phyloP scores from a whole-genome alignment of 768 basidiomycete species.

The Trametes villosa region DNA sequence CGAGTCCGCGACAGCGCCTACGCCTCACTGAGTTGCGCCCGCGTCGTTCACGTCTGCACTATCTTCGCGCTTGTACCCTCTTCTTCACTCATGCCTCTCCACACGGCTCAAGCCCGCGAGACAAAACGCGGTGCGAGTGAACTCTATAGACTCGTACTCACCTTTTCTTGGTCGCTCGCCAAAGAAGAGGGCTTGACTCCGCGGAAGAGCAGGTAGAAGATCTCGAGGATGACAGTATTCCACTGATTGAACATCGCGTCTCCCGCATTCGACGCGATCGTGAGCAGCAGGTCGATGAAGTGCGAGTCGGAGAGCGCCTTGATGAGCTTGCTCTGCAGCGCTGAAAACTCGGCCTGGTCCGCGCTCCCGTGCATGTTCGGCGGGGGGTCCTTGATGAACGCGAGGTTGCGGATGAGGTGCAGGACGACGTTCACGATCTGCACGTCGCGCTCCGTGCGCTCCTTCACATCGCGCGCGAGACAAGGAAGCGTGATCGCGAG shows the following conservation, averaged over 20 bases:
- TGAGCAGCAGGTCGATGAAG: constrained; percentile 78
- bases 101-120: too few species aligned
- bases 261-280: constrained; percentile 78
- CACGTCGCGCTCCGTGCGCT: constrained; percentile 78
- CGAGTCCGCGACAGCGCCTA: too few species aligned
- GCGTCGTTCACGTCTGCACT: too few species aligned
- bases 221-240: constrained; percentile 92
- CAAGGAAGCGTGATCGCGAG: constrained; percentile 80
- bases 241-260: constrained; percentile 83
- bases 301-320: constrained; percentile 70
- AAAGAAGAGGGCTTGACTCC: constrained; percentile 69
- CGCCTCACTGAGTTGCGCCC: too few species aligned
- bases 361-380: constrained; percentile 71
- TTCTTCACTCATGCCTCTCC: too few species aligned
- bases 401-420: constrained; percentile 90
- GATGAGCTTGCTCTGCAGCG: constrained; percentile 79
- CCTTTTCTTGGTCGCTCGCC: constrained; percentile 66
- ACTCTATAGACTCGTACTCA: too few species aligned
- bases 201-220: constrained; percentile 88
- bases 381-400: constrained; percentile 88
- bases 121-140: too few species aligned
- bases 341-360: constrained; percentile 78
- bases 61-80: too few species aligned
- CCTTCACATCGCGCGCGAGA: constrained; percentile 67
- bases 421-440: constrained; percentile 89